phyloP scores from a whole-genome alignment of 2,329 filamentous ascomycete species.

The Emmonsiellopsis sp. region DNA sequence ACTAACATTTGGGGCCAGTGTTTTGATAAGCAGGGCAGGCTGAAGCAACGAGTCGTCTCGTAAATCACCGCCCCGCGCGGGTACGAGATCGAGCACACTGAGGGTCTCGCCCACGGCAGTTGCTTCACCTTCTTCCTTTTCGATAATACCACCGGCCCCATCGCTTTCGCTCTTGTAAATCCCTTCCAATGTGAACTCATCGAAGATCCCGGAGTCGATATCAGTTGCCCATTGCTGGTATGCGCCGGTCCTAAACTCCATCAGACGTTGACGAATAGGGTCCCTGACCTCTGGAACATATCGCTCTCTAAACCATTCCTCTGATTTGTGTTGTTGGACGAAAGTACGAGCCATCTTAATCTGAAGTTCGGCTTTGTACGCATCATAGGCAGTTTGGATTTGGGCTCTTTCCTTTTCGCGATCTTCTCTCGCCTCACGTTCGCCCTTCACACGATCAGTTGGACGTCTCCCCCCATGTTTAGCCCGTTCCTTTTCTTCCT shows the following conservation, averaged over 20 bases:
- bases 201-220: conserved; percentile 73
- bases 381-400: conserved; percentile 56
- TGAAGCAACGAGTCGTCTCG: conserved; percentile 81
- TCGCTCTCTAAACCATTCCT: conserved; percentile 96
- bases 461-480: conserved; percentile 49
- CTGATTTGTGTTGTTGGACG: conserved; percentile 82
- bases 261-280: conserved; percentile 62
- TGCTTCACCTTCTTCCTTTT: conserved; percentile 93
- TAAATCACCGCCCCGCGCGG: conserved; percentile 72
- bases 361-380: conserved; percentile 57
- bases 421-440: conserved; percentile 53
- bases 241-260: conserved; percentile 66
- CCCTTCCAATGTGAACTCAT: conserved; percentile 89
- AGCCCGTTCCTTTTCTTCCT: conserved; percentile 53
- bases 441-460: conserved; percentile 48
- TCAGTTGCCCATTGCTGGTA: conserved; percentile 88
- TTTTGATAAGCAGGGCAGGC: conserved; percentile 94
- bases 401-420: conserved; percentile 52
- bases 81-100: conserved; percentile 82
- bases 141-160: conserved; percentile 70
- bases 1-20: conserved; percentile 90
- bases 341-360: conserved; percentile 76
- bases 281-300: conserved; percentile 79
- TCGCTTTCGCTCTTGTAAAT: conserved; percentile 90
- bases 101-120: conserved; percentile 86